Evolutionary conservation across 2,329 filamentous ascomycete genomes (phyloP), one percentile per base, ranked within the genome.

Genomic region (Fusarium stilboides): DNA sequence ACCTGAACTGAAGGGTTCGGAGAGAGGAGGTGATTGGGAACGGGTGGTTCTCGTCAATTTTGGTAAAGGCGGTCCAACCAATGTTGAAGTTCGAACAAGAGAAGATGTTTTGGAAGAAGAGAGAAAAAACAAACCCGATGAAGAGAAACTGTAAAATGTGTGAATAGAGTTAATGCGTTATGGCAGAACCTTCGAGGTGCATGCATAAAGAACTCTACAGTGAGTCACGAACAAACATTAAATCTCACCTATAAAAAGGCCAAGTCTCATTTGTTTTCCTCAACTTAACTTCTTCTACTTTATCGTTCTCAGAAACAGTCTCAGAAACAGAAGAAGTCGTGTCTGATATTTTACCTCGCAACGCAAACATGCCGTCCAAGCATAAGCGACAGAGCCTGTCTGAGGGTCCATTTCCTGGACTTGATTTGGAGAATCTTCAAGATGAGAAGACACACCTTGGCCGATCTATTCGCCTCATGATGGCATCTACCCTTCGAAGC

Each of bases 41-140:
- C 82, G 83, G n/a, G 87, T 90, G 9, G 85, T 90, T 17, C 65
- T 91, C 65, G 84, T 89, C 6, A 80, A 78, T 52, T 88, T 89
- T 74, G 76, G 66, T 8, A 86, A 82, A 75, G 85, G 79, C 1
- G 86, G 84, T 2, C 86, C 87, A 22, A 80, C 78, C 44, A 77
- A 87, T 59, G 80, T 90, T 3, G 86, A 90, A 76, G 81, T 91
- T 4, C 76, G 83, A 60, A 68, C 71, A 59, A 80, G 86, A 68
- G 80, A 82, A 31, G 86, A 89, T 43, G 82, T 87, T 0, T 62
- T 88, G 62, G 76, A 72, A 17, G 83, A 84, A 75, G 82, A 85
- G 75, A 82, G 77, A 71, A 75, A 75, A 61, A 62, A 22, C n/a
- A 76, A 73, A 56, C 62, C 42, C 20, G 62, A 56, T 12, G 69